A percentile compares a stretch with the other conserved stretches of the same genome.
Evolutionary conservation across 805 yeast genomes (phyloP).

Genomic region (Kluyveromyces nonfermentans): DNA sequence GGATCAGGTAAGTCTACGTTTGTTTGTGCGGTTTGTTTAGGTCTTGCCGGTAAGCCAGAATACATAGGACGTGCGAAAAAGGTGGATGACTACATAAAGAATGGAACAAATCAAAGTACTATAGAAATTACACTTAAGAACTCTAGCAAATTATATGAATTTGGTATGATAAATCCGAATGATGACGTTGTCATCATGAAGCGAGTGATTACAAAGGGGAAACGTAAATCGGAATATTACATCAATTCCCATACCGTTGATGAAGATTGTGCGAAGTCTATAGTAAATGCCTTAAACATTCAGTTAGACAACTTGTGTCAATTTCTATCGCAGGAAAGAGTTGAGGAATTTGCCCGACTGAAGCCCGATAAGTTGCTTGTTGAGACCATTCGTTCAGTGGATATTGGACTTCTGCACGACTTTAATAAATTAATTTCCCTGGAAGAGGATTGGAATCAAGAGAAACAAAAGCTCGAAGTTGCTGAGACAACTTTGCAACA

Average conservation of each 20-base stretch:
- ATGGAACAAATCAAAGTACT: conserved; percentile 37
- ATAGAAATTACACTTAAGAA: conserved; percentile 32
- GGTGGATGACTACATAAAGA: conserved; percentile 59
- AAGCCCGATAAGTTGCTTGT: conserved; percentile 62
- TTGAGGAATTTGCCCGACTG: conserved; percentile 80
- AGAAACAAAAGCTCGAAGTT: conserved; percentile 31
- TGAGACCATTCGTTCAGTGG: conserved; percentile 78
- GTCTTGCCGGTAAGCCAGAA: conserved; percentile 72
- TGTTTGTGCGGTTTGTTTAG: conserved; percentile 86
- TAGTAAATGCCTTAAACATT: conserved; percentile 48
- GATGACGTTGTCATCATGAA: conserved; percentile 29
- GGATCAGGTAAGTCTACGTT: conserved; percentile 94
- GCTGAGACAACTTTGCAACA: conserved; percentile 24
- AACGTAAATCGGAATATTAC: conserved; percentile 42
- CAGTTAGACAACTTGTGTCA: conserved; percentile 90
- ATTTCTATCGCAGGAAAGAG: conserved; percentile 91
- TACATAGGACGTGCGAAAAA: conserved; percentile 60
- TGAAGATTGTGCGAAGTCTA: conserved; percentile 38
- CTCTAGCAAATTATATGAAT: conserved; percentile 8
- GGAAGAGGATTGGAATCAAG: conserved; percentile 35
- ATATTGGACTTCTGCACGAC: conserved; percentile 44
- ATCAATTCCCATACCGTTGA: conserved; percentile 34
- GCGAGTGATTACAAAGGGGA: conserved; percentile 36
- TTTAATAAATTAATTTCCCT: conserved; percentile 49
- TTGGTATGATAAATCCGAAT: conserved; percentile 11